These are phyloP conservation scores for Chimonanthus salicifolius DNA, from an alignment of 164 flowering plant genomes.

Conservation along the genomic window DNA sequence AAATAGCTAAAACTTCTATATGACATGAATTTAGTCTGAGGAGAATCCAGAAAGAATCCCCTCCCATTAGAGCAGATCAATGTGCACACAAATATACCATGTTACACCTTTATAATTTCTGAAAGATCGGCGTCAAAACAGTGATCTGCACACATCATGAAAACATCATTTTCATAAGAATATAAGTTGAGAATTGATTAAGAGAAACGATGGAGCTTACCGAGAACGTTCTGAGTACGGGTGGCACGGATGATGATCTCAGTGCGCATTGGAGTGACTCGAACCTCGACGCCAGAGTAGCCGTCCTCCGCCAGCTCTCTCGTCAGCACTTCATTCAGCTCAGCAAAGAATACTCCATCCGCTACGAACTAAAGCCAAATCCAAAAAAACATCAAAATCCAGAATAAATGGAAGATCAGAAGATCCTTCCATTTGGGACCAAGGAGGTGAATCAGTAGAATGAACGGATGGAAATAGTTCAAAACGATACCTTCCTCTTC, in stretches of 20 bases:
- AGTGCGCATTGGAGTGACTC: conserved; percentile 34
- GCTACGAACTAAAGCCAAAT: conserved; percentile 22
- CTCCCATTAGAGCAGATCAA: no score
- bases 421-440: no score
- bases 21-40: no score
- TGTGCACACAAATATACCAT: neutral
- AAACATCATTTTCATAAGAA: no score
- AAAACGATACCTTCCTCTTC: conserved; percentile 18
- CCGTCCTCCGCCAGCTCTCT: conserved; percentile 36
- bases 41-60: no score
- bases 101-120: neutral
- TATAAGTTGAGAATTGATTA: no score
- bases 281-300: conserved; percentile 32
- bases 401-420: no score
- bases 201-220: neutral
- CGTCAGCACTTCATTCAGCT: conserved; percentile 27
- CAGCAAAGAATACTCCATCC: conserved; percentile 30
- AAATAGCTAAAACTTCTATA: no score
- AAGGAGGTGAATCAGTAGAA: no score
- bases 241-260: conserved; percentile 32
- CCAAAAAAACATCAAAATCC: neutral
- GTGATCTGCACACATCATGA: neutral
- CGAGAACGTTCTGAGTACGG: conserved; percentile 23
- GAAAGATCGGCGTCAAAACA: neutral
- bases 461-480: no score